These are phyloP conservation scores for Eucalyptus pauciflora DNA, from an alignment of 345 rosid genomes.

Conservation along the genomic window DNA sequence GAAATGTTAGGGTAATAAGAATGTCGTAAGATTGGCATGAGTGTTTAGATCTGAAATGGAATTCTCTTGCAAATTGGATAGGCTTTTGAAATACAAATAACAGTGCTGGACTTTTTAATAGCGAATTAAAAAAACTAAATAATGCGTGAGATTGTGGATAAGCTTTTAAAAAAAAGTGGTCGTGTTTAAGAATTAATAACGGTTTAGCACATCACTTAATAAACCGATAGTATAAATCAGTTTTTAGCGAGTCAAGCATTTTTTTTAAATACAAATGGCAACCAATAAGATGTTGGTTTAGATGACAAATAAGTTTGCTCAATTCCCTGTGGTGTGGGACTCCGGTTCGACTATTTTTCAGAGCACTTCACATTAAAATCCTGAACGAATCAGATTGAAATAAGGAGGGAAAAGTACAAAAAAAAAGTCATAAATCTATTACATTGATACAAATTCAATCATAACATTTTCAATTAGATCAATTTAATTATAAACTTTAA, in stretches of 20 bases:
- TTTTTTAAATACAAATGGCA: not conserved
- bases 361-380: not conserved
- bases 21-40: not conserved
- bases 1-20: not conserved
- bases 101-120: not conserved
- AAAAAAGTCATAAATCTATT: no score
- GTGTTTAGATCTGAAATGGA: not conserved
- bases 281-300: not conserved
- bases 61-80: not conserved
- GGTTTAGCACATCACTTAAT: no score
- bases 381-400: no score
- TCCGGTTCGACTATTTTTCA: not conserved
- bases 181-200: not conserved
- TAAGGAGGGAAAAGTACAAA: no score
- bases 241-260: not conserved
- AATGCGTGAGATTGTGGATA: not conserved
- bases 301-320: not conserved
- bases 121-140: not conserved
- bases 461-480: no score
- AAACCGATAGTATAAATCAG: no score
- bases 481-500: no score
- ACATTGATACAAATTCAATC: no score
- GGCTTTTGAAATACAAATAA: not conserved
- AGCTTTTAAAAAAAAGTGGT: not conserved
- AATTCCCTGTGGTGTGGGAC: not conserved